Base-by-base conservation (phyloP, 2,329 filamentous ascomycete species). In the Cercospora zeina region DNA sequence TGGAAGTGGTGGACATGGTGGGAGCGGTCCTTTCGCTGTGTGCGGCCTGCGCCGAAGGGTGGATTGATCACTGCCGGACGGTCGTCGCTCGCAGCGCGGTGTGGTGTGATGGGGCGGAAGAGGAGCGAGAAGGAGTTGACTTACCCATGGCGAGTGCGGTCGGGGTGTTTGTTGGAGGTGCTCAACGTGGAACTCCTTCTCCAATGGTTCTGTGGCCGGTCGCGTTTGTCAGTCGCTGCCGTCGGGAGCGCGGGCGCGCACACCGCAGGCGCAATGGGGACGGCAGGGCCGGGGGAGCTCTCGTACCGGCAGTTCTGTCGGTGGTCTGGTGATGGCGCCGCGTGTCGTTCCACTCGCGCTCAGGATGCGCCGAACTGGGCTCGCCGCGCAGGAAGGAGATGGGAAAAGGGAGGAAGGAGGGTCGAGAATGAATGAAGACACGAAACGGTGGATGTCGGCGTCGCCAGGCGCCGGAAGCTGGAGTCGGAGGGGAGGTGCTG, bases 61-160 rank as follows among this genome's bases (percentile, higher is more conserved):
- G 63, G 33, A 59, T 59, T 56, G 47, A 62, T 56, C 60, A 47
- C 51, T 60, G 63, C 65, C 56, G 63, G 53, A 61, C 60, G 57
- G 33, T 34, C 51, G 61, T 63, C 57, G 62, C 24, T 64, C 61
- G 56, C 56, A 51, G 58, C 45, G 50, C 60, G 66, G 62, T 65
- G 68, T 2, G 3, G 58, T 62, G 68, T 62, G 58, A 37, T 59
- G 59, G 63, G 54, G 51, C 54, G 61, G 58, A 49, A 37, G 66
- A 58, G 62, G 58, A 66, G 54, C 55, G 54, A 67, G 65, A 59
- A 59, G 65, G 58, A 69, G 63, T 59, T 58, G 64, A 66, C 71
- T 73, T 73, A 73, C 71, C 71, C 71, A 73, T 73, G 67, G 70
- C 64, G 70, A 71, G 69, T 65, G 68, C 65, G 65, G 65, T 67